Percentiles rank a stretch among this genome's conserved stretches.
phyloP scores from a whole-genome alignment of 2,329 filamentous ascomycete genomes.

The Fusarium pseudocircinatum region DNA sequence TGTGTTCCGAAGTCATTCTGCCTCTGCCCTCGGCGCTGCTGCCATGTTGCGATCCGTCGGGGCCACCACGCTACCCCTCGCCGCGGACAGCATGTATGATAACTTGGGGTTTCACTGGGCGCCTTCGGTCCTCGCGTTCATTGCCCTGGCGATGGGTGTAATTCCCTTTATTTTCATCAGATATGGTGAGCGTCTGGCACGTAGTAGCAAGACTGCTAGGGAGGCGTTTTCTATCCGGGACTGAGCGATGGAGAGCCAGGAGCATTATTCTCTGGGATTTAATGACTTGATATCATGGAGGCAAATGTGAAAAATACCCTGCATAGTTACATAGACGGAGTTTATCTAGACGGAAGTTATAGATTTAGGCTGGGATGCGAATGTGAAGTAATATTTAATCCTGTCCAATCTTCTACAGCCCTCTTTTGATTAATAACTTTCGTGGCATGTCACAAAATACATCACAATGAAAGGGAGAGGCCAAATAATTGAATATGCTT shows the following conservation, averaged over 20 bases:
- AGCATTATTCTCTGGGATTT: neutral
- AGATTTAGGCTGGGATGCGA: neutral
- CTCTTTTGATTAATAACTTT: neutral
- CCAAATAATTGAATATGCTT: conserved; percentile 31
- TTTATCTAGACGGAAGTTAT: neutral
- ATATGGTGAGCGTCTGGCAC: conserved; percentile 44
- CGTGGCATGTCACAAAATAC: neutral
- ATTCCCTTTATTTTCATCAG: conserved; percentile 48
- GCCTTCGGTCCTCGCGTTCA: conserved; percentile 47
- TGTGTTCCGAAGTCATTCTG: conserved; percentile 46
- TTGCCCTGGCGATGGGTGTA: conserved; percentile 45
- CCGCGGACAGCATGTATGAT: conserved; percentile 46
- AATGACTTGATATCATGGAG: neutral
- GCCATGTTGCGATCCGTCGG: conserved; percentile 48
- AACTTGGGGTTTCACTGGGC: conserved; percentile 49
- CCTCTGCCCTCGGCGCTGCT: conserved; percentile 49
- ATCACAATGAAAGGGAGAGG: neutral
- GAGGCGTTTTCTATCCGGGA: conserved; percentile 36
- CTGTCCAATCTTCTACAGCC: neutral
- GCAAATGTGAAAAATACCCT: neutral
- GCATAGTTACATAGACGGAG: neutral
- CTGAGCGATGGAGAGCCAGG: neutral
- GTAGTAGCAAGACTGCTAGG: conserved; percentile 42
- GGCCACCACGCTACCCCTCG: conserved; percentile 47
- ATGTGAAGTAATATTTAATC: neutral